phyloP scores from a whole-genome alignment of 73 alveolate genomes.

The Chromera velia region DNA sequence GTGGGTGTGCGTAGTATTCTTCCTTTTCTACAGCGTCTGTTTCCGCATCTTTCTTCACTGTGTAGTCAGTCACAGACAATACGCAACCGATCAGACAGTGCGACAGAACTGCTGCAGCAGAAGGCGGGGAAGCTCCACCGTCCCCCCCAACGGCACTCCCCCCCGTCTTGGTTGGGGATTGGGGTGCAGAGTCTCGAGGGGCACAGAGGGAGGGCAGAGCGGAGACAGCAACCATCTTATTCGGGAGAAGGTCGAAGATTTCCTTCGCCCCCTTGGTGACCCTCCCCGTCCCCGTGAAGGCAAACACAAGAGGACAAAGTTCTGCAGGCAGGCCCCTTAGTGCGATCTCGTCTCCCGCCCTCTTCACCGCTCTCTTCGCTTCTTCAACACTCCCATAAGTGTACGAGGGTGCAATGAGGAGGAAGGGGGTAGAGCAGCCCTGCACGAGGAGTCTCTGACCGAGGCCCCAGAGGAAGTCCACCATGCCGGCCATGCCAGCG shows the following conservation, averaged over 20 bases:
- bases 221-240: not conserved
- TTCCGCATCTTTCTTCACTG: no score
- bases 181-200: no score
- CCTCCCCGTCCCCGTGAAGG: not conserved
- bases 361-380: not conserved
- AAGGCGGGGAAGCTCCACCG: no score
- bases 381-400: constrained; percentile 12
- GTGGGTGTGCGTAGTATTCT: constrained; percentile 70
- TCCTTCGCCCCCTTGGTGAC: constrained; percentile 2
- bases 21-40: constrained; percentile 54
- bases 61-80: no score
- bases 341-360: constrained; percentile 4
- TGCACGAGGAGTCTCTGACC: constrained; percentile 10
- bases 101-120: no score
- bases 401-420: constrained; percentile 10
- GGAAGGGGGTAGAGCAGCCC: constrained; percentile 15
- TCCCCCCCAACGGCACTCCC: no score
- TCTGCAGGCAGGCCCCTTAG: constrained; percentile 9
- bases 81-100: no score
- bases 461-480: constrained; percentile 61
- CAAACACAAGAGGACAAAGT: not conserved
- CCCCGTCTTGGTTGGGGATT: no score
- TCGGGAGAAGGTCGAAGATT: not conserved
- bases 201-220: not conserved
- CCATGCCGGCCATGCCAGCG: constrained; percentile 79